Evolutionary conservation across 169 alveolate genomes (phyloP), one percentile per base, ranked within the genome.

Genomic region (Eimeria sp.): DNA sequence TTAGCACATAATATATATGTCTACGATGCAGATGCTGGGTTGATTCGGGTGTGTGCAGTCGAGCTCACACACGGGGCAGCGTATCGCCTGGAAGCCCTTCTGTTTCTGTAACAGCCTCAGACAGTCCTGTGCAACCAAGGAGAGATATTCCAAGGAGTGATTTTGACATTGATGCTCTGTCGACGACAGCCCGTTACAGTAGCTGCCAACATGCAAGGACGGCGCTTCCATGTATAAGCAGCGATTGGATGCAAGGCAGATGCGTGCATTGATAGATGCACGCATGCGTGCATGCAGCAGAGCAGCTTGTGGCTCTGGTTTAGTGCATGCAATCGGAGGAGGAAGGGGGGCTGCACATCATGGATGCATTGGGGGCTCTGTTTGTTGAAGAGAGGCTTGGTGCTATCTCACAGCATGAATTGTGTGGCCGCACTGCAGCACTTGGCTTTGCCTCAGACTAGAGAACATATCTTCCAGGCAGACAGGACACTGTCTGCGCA

Each of bases 401-500:
- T 34, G 40, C 40, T 34, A 34, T 34, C 61, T 54, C 61, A 54
- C 61, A 54, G 61, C 61, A 54, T 54, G 61, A 14, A 54, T 54
- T 7, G 61, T 54, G 61, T 54, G 98, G 54, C 98, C 98, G 83
- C 98, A 97, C 87, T 75, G 94, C 30, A 97, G 93, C 6, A 97
- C 96, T 30, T 96, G 95, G 49, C 96, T 97, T 63, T 95, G 95
- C 30, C 96, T 89, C 14, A 95, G 89, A 34, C 97, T 95, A 16
- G 95, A 43, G 84, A 97, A 97, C 94, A 97, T 61, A 57, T 97
- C 92, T 51, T 97, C 98, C 18, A 96, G 86, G 75, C 98, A 97
- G 49, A 97, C 72, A 11, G 98, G 98, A 94, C 98, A 97, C 67
- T 96, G 96, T 40, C 94, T 88, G 67, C 82, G 94, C 95, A 96